These are phyloP conservation scores for Ceratobasidium sp. DNA, from an alignment of 1,284 basidiomycete genomes.

Conservation along the genomic window DNA sequence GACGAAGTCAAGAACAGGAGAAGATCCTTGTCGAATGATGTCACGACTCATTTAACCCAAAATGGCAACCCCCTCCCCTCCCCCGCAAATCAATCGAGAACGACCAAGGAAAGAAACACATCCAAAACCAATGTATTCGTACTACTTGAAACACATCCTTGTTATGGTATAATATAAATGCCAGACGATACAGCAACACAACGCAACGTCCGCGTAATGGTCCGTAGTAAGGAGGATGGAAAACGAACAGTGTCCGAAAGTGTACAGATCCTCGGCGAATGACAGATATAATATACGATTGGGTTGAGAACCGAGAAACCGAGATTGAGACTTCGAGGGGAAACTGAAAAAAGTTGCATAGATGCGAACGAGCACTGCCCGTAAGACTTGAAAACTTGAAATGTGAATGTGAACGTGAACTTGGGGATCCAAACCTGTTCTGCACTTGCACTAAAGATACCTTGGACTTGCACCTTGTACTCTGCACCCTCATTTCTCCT, in stretches of 20 bases:
- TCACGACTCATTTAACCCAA: neutral
- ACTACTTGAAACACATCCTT: conserved; percentile 9
- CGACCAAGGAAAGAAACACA: neutral
- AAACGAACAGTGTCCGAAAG: conserved; percentile 41
- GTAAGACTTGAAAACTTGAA: neutral
- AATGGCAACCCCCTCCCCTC: neutral
- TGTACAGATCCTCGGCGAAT: conserved; percentile 38
- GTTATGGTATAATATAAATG: conserved; percentile 38
- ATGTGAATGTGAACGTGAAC: too few relatives aligned
- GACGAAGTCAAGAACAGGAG: neutral
- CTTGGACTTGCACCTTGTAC: neutral
- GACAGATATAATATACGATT: conserved; percentile 34
- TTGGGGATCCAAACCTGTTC: neutral
- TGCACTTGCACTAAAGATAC: neutral
- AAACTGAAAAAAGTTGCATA: conserved; percentile 1
- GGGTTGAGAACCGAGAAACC: conserved; percentile 6
- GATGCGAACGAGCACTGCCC: conserved; percentile 16
- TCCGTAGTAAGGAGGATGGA: conserved; percentile 35
- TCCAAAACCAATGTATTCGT: conserved; percentile 9
- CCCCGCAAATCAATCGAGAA: neutral
- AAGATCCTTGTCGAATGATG: neutral
- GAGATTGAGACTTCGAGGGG: too few relatives aligned
- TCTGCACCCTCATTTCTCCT: too few relatives aligned
- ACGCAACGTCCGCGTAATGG: conserved; percentile 39
- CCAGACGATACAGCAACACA: conserved; percentile 41